Base-by-base conservation (phyloP, 768 basidiomycete species). In the Pisolithus sp. region DNA sequence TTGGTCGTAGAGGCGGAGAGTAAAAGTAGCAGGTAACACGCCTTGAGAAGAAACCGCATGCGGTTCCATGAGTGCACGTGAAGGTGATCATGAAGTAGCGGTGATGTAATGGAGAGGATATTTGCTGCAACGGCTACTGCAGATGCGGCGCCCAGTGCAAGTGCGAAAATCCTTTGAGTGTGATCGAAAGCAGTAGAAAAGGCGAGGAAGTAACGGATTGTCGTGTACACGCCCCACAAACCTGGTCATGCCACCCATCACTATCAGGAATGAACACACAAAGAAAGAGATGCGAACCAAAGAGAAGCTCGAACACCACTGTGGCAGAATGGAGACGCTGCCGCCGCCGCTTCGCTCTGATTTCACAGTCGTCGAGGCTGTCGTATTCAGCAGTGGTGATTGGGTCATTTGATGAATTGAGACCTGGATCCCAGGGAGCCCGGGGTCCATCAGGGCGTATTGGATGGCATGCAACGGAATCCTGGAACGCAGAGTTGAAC, bases 151-250 rank as follows among this genome's bases (percentile, higher is more conserved):
- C 60, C 60, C 26, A 70, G 55, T 6, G 63, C 57, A 26, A 74
- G 53, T 0, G 70, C 45, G 48, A 47, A 59, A 74, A 64, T 31
- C 73, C 69, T 50, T 76, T 53, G 64, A 9, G 76, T 70, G 7
- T 74, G 57, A 8, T 69, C 69, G 10, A 80, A 66, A 51, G 68
- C 68, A 43, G 75, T 74, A 5, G 68, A 69, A 57, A 76, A 83
- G 4, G 83, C 81, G 10, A 87, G 59, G 58, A 77, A 82, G 62
- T 89, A 90, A 41, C 86, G 82, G 48, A 81, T 63, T 6, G 77
- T 72, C 54, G 76, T 83, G 63, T 85, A 89, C 7, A 72, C 61
- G 24, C 79, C 76, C 83, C 85, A 89, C 26, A 62, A 63, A 53
- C 70, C 84, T 86, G 50, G 2, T 5, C 23, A 28, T 18, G n/a